A percentile compares a stretch with the other conserved stretches of the same genome.
Conservation (phyloP, 768 basidiomycete species). For the Flagelloscypha sp. region DNA sequence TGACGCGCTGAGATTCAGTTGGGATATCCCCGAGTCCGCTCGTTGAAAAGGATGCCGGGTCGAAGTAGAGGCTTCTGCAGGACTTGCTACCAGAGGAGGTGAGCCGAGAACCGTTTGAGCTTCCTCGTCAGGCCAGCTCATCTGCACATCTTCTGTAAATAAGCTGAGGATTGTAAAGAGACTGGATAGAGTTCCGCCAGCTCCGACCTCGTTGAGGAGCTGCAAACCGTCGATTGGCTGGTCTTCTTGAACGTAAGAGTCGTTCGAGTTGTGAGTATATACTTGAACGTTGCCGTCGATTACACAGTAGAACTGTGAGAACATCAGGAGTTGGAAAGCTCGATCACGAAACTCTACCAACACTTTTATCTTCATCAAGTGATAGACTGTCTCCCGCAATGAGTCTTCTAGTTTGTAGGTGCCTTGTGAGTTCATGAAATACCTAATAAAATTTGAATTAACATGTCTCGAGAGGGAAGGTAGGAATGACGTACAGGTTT, state of each 20-base stretch:
- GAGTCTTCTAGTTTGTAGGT: conserved; percentile 90
- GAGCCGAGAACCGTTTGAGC: conserved; percentile 20
- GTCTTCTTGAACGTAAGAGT: conserved; percentile 45
- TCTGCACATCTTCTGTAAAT: conserved; percentile 90
- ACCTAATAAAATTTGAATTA: conserved; percentile 40
- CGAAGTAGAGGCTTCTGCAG: conserved; percentile 17
- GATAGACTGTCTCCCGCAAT: conserved; percentile 94
- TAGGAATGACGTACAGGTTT: conserved; percentile 65
- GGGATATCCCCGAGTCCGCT: conserved; percentile 59
- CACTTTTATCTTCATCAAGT: conserved; percentile 82
- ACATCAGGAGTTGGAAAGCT: too few relatives aligned
- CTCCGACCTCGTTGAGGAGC: conserved; percentile 91
- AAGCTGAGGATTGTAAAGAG: conserved; percentile 94
- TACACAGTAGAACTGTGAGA: conserved; percentile 99
- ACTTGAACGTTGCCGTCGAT: conserved; percentile 97
- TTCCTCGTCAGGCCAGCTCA: conserved; percentile 80
- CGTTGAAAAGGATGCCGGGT: conserved; percentile 22
- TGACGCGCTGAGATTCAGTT: conserved; percentile 37
- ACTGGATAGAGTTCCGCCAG: conserved; percentile 90
- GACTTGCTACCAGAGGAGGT: conserved; percentile 17
- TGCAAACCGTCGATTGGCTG: conserved; percentile 95
- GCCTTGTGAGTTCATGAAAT: conserved; percentile 94
- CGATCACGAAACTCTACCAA: too few relatives aligned
- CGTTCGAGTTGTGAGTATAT: conserved; percentile 63
- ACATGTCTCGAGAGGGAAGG: background rate